phyloP scores from a whole-genome alignment of 495 filamentous ascomycete genomes.

The Xylaria bambusicola region DNA sequence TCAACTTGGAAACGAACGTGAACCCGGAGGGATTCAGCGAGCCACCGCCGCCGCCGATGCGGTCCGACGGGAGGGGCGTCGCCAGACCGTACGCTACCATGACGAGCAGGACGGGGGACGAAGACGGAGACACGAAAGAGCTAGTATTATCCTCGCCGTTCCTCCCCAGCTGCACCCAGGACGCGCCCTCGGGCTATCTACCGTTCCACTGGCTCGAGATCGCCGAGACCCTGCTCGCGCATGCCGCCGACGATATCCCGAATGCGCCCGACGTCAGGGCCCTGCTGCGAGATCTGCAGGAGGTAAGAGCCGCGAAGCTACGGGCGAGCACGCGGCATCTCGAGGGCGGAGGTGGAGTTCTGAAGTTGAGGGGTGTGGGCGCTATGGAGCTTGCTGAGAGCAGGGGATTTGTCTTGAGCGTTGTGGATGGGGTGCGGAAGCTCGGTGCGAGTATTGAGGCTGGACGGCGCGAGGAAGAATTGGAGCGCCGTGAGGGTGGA shows the following conservation, averaged over 20 bases:
- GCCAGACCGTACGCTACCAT: conserved; percentile 27
- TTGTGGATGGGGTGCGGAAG: conserved; percentile 83
- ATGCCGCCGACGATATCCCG: conserved; percentile 81
- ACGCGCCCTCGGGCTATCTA: conserved; percentile 63
- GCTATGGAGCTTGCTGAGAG: conserved; percentile 89
- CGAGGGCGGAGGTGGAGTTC: conserved; percentile 66
- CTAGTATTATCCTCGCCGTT: conserved; percentile 59
- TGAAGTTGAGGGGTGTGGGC: conserved; percentile 80
- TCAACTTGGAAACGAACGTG: conserved; percentile 74
- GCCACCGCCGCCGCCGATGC: conserved; percentile 63
- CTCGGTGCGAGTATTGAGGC: conserved; percentile 61
- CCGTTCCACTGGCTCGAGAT: conserved; percentile 96
- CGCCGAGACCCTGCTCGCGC: conserved; percentile 78
- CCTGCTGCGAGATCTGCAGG: conserved; percentile 77
- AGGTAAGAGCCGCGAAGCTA: conserved; percentile 89
- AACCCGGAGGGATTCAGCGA: conserved; percentile 70
- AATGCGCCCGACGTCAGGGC: conserved; percentile 72
- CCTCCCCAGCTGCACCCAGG: conserved; percentile 58
- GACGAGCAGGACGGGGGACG: conserved; percentile 15
- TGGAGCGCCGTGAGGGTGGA: conserved; percentile 38
- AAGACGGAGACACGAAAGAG: conserved; percentile 14
- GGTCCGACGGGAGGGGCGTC: conserved; percentile 41
- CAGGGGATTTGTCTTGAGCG: conserved; percentile 77
- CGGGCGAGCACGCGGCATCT: conserved; percentile 69
- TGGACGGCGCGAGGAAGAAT: conserved; percentile 56